Conservation (phyloP, 495 filamentous ascomycete species). For the Wilcoxina mikolae region DNA sequence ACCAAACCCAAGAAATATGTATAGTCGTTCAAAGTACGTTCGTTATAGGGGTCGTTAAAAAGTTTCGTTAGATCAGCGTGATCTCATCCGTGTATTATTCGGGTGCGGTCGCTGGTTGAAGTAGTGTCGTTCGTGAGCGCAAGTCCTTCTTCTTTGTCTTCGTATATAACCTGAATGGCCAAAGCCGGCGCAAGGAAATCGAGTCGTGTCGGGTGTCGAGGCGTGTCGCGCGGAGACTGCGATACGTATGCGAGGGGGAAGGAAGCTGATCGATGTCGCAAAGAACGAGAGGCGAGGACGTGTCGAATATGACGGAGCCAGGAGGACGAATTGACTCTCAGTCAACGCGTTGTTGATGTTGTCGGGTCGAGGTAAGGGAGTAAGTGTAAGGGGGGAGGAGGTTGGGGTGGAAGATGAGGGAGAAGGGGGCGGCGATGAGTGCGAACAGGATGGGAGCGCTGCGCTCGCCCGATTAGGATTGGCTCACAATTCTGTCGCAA, state of each 20-base stretch:
- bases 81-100: not conserved
- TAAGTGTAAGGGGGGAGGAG: not conserved
- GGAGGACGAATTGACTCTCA: too few relatives aligned
- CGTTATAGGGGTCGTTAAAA: too few relatives aligned
- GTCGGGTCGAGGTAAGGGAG: not conserved
- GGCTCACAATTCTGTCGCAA: not conserved
- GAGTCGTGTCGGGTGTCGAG: not conserved
- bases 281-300: not conserved
- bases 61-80: not conserved
- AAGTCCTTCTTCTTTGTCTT: not conserved
- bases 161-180: not conserved
- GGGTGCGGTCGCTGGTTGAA: not conserved
- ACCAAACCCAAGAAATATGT: not conserved
- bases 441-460: not conserved
- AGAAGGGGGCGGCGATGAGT: not conserved
- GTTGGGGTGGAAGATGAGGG: not conserved
- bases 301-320: too few relatives aligned
- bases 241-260: not conserved
- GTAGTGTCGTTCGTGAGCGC: not conserved
- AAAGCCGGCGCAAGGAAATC: too few relatives aligned
- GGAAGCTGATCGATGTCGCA: not conserved
- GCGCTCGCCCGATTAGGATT: not conserved
- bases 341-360: not conserved
- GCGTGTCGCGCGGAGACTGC: not conserved
- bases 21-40: not conserved